Base-by-base conservation (phyloP, 2,329 filamentous ascomycete genomes). In the Sporothrix curviconia region DNA sequence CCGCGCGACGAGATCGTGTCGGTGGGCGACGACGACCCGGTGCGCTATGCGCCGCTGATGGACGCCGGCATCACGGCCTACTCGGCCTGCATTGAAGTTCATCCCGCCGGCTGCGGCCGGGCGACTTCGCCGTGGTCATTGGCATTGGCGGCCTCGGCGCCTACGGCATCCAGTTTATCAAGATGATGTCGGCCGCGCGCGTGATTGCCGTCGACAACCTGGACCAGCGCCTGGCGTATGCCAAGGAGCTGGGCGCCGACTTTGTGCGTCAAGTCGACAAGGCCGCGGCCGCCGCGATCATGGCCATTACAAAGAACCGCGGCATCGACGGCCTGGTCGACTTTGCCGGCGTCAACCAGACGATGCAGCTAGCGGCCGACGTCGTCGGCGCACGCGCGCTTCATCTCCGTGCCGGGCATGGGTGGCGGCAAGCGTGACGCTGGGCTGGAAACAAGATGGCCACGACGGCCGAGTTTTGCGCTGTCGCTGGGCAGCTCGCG, bases 11-110 rank as follows among this genome's bases (percentile, higher is more conserved):
- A 55, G 52, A 25, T 55, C 11, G 36, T 55, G 8, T n/a, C 12
- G 1, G 52, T 55, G n/a, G 52, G 52, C 28, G n/a, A 36, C 28
- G 50, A 36, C 14, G 52, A 55, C 40, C 52, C 52, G 7, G 52
- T 46, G 11, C 40, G 12, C 17, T 55, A 44, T 14, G 52, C 52
- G 9, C 52, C 52, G 17, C 40, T 55, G 40, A 55, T 40, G n/a
- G 52, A 55, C 40, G 52, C 52, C n/a, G 52, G 52, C 40, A 32
- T 55, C 39, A 55, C 52, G n/a, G 52, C 52, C 14, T 55, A 55
- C 52, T 32, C 52, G 28, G 39, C 52, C 28, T 55, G 52, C 40
- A 55, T n/a, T 55, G 52, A 44, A 46, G 39, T 55, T 55, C 30
- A 55, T 55, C 40, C 52, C 52, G 17, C n/a, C 22, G 24, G 6